These are phyloP conservation scores for Ceratocystis ficicola DNA, from an alignment of 2,329 filamentous ascomycete genomes.

Conservation along the genomic window DNA sequence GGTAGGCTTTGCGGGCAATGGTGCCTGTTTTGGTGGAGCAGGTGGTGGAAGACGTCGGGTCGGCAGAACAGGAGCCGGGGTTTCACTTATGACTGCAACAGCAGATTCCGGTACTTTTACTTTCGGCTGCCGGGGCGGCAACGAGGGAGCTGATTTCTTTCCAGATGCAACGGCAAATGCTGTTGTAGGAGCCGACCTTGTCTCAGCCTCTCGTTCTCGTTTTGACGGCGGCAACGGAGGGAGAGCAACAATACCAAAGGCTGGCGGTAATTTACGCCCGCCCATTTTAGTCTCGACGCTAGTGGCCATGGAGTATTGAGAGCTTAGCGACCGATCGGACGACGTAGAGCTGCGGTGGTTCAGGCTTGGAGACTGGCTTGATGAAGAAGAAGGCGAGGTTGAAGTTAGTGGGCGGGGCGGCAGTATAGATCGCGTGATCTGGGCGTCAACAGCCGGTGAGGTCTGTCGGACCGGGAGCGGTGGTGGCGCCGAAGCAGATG, in stretches of 20 bases:
- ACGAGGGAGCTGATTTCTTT: conserved; percentile 8
- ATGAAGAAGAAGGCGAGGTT: not conserved
- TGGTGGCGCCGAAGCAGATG: not conserved
- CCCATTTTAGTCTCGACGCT: conserved; percentile 35
- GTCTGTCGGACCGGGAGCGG: not conserved
- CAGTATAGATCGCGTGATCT: not conserved
- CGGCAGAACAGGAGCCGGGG: conserved; percentile 23
- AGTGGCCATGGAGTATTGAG: conserved; percentile 40
- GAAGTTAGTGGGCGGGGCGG: not conserved
- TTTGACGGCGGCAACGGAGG: conserved; percentile 45
- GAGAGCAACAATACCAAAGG: conserved; percentile 44
- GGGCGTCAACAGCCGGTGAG: not conserved
- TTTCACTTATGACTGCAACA: not conserved
- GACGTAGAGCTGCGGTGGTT: conserved; percentile 44
- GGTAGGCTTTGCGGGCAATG: not conserved
- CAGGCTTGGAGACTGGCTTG: conserved; percentile 19
- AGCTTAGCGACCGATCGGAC: conserved; percentile 45
- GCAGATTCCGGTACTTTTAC: not conserved
- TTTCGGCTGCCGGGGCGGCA: not conserved
- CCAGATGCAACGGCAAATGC: conserved; percentile 11
- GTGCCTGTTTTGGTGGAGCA: conserved; percentile 24
- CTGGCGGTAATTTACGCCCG: conserved; percentile 42
- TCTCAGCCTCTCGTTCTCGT: conserved; percentile 41
- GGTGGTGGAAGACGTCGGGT: conserved; percentile 34
- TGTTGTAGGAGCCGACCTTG: conserved; percentile 32